phyloP scores from a whole-genome alignment of 169 alveolate species.

The Plasmodium adleri region DNA sequence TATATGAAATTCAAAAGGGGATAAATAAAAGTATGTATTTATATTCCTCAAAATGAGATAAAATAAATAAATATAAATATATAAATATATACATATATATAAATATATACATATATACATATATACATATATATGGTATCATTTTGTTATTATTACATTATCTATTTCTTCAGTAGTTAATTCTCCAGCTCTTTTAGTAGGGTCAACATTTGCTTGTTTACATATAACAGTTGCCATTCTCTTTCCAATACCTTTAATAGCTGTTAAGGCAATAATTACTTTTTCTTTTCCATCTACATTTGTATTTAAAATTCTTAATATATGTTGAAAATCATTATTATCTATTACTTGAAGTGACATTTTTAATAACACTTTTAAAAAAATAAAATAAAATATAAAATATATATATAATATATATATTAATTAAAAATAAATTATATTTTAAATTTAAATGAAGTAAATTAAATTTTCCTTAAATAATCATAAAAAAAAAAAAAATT shows the following conservation, averaged over 20 bases:
- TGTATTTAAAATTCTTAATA: conserved; percentile 98
- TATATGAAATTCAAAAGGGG: no score
- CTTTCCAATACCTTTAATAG: conserved; percentile 98
- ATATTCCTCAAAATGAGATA: no score
- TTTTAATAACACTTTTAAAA: conserved; percentile 10
- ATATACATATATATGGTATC: background rate
- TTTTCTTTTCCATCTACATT: conserved; percentile 99
- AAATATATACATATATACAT: background rate
- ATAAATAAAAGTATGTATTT: no score
- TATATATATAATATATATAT: background rate
- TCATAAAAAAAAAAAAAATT: no score
- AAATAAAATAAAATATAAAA: background rate
- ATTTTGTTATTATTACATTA: conserved; percentile 80
- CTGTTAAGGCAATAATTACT: conserved; percentile 97
- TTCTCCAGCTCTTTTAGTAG: conserved; percentile 99
- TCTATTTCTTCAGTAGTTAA: conserved; percentile 95
- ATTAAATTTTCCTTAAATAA: no score
- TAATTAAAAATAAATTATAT: no score
- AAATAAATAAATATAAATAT: background rate
- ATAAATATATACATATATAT: background rate
- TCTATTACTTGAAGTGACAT: conserved; percentile 85
- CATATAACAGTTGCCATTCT: conserved; percentile 97
- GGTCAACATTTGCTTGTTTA: conserved; percentile 98
- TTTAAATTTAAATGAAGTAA: no score
- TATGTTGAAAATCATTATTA: conserved; percentile 96